Conservation (phyloP, 2,329 filamentous ascomycete genomes). For the Sarocladiaceae sp. region DNA sequence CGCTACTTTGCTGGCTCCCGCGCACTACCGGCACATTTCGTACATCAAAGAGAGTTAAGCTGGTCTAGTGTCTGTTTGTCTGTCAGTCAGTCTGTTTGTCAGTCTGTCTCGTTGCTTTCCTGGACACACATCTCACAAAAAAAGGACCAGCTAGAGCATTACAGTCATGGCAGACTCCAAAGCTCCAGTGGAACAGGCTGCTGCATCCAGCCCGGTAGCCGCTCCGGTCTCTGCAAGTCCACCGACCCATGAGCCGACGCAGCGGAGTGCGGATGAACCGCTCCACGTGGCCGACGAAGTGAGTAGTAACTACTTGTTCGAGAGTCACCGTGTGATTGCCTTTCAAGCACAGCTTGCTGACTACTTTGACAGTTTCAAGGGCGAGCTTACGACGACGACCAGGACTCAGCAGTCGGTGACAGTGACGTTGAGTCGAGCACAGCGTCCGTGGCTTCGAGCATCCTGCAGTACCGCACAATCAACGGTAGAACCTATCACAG, state of each 20-base stretch:
- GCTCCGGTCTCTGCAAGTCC: not conserved
- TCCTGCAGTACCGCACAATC: slow-evolving; percentile 22
- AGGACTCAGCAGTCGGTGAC: not conserved
- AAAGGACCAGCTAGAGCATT: no score
- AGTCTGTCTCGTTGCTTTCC: no score
- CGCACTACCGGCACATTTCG: not conserved
- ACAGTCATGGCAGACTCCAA: no score
- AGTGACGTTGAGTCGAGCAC: slow-evolving; percentile 12
- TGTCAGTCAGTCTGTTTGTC: no score
- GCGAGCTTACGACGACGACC: not conserved
- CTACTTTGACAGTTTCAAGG: not conserved
- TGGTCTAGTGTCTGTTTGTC: no score
- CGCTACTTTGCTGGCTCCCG: slow-evolving; percentile 4
- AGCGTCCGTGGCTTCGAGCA: slow-evolving; percentile 22
- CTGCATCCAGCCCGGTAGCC: no score
- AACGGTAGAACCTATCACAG: slow-evolving; percentile 24
- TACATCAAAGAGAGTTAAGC: no score
- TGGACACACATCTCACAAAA: no score
- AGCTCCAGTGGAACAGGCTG: no score
- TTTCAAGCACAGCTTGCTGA: not conserved
- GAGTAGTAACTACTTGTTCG: no score
- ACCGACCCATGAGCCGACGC: not conserved
- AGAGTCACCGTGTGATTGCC: no score
- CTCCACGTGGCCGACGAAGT: slow-evolving; percentile 5
- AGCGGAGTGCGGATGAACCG: not conserved